Conservation (phyloP, 2,329 filamentous ascomycete species). For the Pseudogymnoascus sp. region DNA sequence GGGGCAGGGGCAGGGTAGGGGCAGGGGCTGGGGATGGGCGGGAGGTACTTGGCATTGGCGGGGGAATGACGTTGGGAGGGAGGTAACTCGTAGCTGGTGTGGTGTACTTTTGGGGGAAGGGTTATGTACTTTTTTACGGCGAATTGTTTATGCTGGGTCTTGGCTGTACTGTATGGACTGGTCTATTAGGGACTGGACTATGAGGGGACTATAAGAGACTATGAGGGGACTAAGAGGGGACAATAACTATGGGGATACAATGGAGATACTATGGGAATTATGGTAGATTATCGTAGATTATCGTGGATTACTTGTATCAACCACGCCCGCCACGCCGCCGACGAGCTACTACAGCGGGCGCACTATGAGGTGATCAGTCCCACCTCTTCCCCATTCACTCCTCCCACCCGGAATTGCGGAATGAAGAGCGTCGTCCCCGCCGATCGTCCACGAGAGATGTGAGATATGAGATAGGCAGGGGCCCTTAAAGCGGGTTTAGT, state of each 20-base stretch:
- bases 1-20: too few relatives aligned
- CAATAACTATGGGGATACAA: not conserved
- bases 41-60: not conserved
- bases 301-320: too few relatives aligned
- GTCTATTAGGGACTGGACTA: too few relatives aligned
- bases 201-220: too few relatives aligned
- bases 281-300: not conserved
- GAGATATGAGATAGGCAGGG: not conserved
- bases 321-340: too few relatives aligned
- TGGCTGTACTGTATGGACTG: not conserved
- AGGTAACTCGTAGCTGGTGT: not conserved
- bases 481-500: not conserved
- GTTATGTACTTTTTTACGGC: not conserved
- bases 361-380: not conserved
- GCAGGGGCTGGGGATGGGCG: too few relatives aligned
- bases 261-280: not conserved
- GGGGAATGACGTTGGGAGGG: not conserved
- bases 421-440: not conserved
- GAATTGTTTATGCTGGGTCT: not conserved
- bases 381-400: not conserved
- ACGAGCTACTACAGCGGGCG: not conserved
- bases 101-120: too few relatives aligned
- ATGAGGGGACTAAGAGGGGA: not conserved
- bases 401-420: not conserved
- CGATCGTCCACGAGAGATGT: too few relatives aligned